Evolutionary conservation across 441 rosid species (phyloP).

Genomic region (Erodium trifolium): DNA sequence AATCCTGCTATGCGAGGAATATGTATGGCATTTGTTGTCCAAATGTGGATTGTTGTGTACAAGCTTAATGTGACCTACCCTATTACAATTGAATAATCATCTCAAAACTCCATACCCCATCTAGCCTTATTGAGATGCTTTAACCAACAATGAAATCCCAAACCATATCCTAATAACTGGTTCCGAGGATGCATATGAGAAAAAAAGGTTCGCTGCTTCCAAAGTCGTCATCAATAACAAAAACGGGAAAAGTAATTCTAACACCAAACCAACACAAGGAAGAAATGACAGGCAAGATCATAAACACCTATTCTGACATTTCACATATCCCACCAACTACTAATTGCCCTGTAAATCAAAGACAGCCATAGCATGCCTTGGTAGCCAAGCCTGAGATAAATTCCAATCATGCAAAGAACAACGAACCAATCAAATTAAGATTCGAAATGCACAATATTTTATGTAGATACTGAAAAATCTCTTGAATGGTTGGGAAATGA

Average conservation of each 20-base stretch:
- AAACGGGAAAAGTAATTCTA: neutral
- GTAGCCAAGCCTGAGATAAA: no score
- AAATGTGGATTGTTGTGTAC: no score
- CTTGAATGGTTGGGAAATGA: neutral
- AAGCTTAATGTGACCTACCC: neutral
- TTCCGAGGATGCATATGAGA: neutral
- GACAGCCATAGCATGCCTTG: no score
- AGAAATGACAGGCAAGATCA: neutral
- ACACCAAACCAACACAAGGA: neutral
- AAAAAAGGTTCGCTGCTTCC: neutral
- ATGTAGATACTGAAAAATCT: no score
- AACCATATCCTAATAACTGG: neutral
- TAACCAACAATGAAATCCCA: neutral
- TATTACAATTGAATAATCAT: neutral
- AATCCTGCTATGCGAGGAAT: neutral
- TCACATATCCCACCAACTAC: no score
- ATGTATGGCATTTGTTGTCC: neutral
- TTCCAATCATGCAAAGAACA: no score
- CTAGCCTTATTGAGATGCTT: neutral
- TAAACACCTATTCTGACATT: no score
- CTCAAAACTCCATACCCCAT: neutral
- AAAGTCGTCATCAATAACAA: neutral
- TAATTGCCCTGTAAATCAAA: no score
- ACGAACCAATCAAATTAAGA: no score
- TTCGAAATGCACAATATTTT: no score